Evolutionary conservation across 805 yeast genomes (phyloP), one percentile per base, ranked within the genome.

Genomic region (Naumovozyma baii): DNA sequence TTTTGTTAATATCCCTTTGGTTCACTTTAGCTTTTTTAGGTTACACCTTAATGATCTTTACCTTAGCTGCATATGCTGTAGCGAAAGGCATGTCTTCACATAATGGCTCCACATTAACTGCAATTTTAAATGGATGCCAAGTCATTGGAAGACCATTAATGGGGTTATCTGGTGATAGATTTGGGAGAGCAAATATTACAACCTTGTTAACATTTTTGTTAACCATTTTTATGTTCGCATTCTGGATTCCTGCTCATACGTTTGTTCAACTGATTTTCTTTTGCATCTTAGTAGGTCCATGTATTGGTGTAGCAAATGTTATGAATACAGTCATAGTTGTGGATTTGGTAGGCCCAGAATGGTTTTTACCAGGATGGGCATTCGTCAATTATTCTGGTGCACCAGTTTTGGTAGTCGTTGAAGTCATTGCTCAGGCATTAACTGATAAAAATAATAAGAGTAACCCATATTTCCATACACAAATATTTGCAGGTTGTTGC

Each of bases 391-490:
- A 56, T 8, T 37, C 48, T 13, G 56, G 59, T 22, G 59, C 66
- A 2, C 47, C 63, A 3, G 38, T 57, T 22, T 54, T 69, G 4
- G 54, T 77, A 18, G 66, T 69, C 1, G 63, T 76, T 3, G 83
- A 77, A 56, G 67, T 74, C 5, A 69, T 76, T 37, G 81, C 76
- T 0, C 68, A 77, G 41, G 66, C 74, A 2, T 52, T 76, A 35
- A 63, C 66, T 38, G 60, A 52, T n/a, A 37, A 50, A 9, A 30
- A 47, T 2, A 35, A 41, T 9, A 44, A 46, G 5, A 41, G 40
- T 5, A 61, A 57, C 20, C 83, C 84, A 2, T 80, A 72, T 47
- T 57, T 73, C 28, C 69, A 78, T 46, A 68, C 81, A 1, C 85
- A 79, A 50, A 64, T 78, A 1, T 78, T 76, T 52, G 70, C 76